Conservation (phyloP, 2,329 filamentous ascomycete species). For the Tricladium varicosporioides region DNA sequence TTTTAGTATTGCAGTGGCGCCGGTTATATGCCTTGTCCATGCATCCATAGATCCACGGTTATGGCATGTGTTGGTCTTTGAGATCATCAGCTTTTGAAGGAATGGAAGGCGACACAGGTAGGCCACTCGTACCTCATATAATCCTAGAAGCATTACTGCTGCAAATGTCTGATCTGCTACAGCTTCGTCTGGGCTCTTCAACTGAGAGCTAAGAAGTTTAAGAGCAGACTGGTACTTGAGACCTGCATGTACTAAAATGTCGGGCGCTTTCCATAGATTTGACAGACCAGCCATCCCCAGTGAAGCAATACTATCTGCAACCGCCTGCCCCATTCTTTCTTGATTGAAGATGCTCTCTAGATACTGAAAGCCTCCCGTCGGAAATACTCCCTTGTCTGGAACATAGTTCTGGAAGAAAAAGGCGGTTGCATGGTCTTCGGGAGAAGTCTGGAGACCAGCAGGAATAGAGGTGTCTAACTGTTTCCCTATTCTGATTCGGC, state of each 20-base stretch:
- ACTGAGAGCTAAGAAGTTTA: slow-evolving; percentile 15
- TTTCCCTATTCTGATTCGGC: background rate
- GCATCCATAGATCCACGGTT: slow-evolving; percentile 44
- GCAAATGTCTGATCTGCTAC: slow-evolving; percentile 28
- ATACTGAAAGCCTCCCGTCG: slow-evolving; percentile 24
- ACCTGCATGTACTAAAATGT: slow-evolving; percentile 14
- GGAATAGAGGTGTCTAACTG: background rate
- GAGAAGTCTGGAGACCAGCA: slow-evolving; percentile 2
- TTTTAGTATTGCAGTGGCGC: slow-evolving; percentile 47
- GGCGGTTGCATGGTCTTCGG: slow-evolving; percentile 26
- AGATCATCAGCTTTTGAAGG: slow-evolving; percentile 34
- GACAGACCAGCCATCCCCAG: slow-evolving; percentile 26
- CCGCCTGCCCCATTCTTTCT: slow-evolving; percentile 43
- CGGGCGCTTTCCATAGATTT: slow-evolving; percentile 24
- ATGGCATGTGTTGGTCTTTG: slow-evolving; percentile 26
- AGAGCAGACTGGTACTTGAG: slow-evolving; percentile 25
- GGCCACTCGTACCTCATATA: slow-evolving; percentile 32
- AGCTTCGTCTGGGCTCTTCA: slow-evolving; percentile 21
- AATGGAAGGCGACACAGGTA: slow-evolving; percentile 40
- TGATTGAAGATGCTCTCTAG: slow-evolving; percentile 30
- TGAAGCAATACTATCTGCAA: slow-evolving; percentile 23
- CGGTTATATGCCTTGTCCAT: slow-evolving; percentile 53
- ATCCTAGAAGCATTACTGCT: slow-evolving; percentile 26
- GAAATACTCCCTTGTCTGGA: slow-evolving; percentile 11
- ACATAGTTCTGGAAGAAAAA: slow-evolving; percentile 32